A percentile compares a stretch with the other conserved stretches of the same genome.
These are phyloP conservation scores for Cyclotella cryptica DNA, from an alignment of 108 stramenopile species.

Conservation along the genomic window DNA sequence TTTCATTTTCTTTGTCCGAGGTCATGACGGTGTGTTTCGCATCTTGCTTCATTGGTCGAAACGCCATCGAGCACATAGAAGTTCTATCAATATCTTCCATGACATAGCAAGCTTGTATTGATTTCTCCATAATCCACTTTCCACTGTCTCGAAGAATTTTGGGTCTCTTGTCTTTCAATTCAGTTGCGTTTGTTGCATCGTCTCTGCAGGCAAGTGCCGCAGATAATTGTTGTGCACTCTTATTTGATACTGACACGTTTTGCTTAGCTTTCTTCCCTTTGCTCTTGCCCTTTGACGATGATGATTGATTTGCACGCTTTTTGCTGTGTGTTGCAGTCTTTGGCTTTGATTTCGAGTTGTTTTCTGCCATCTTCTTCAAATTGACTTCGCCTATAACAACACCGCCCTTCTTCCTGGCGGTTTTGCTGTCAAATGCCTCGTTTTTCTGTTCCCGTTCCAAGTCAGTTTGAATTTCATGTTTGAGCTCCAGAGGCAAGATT, in stretches of 20 bases:
- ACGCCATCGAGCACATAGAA: slow-evolving; percentile 6
- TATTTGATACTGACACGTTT: background rate
- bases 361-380: slow-evolving; percentile 31
- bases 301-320: background rate
- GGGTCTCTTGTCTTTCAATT: slow-evolving; percentile 34
- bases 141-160: slow-evolving; percentile 43
- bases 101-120: slow-evolving; percentile 52
- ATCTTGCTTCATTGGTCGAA: slow-evolving; percentile 7
- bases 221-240: slow-evolving; percentile 20
- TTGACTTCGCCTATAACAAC: slow-evolving; percentile 36
- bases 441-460: slow-evolving; percentile 3
- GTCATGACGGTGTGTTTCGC: background rate
- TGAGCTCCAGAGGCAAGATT: slow-evolving; percentile 44
- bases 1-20: background rate
- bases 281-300: slow-evolving; percentile 2
- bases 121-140: slow-evolving; percentile 50
- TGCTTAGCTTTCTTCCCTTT: slow-evolving; percentile 23
- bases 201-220: background rate
- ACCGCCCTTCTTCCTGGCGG: slow-evolving; percentile 6
- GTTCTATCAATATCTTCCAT: slow-evolving; percentile 48
- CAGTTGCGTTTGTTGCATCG: slow-evolving; percentile 11
- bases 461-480: slow-evolving; percentile 46
- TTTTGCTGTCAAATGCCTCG: background rate
- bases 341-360: background rate
- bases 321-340: background rate